These are phyloP conservation scores for Daldinia sp. DNA, from an alignment of 2,329 filamentous ascomycete genomes.

Conservation along the genomic window DNA sequence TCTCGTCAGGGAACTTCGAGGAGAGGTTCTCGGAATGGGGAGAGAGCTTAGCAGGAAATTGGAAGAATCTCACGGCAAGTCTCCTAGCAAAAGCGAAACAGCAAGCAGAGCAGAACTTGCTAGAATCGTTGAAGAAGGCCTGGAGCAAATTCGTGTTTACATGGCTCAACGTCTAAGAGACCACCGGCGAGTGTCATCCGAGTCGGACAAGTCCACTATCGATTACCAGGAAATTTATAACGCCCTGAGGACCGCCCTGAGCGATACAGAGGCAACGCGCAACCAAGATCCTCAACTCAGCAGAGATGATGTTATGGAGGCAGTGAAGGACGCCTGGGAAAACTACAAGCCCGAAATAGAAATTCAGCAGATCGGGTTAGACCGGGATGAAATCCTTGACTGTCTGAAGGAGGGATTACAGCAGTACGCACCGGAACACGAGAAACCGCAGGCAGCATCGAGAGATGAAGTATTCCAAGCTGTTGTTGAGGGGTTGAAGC, in stretches of 20 bases:
- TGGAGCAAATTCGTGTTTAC: slow-evolving; percentile 85
- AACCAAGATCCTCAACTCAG: slow-evolving; percentile 66
- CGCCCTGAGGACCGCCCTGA: slow-evolving; percentile 80
- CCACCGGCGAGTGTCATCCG: slow-evolving; percentile 75
- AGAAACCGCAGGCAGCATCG: slow-evolving; percentile 71
- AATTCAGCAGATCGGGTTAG: slow-evolving; percentile 88
- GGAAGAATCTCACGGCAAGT: slow-evolving; percentile 71
- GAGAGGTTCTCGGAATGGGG: slow-evolving; percentile 95
- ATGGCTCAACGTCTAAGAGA: slow-evolving; percentile 84
- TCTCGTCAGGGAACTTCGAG: slow-evolving; percentile 87
- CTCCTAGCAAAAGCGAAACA: slow-evolving; percentile 61
- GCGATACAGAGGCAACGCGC: slow-evolving; percentile 68
- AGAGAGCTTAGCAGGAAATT: slow-evolving; percentile 88
- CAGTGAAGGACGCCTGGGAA: slow-evolving; percentile 92
- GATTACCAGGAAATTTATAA: slow-evolving; percentile 90
- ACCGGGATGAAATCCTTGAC: slow-evolving; percentile 88
- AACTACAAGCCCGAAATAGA: slow-evolving; percentile 94
- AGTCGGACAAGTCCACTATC: slow-evolving; percentile 71
- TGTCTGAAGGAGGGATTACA: slow-evolving; percentile 88
- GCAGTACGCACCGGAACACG: slow-evolving; percentile 72
- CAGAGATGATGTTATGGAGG: slow-evolving; percentile 86
- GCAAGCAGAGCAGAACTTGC: slow-evolving; percentile 77
- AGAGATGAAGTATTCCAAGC: slow-evolving; percentile 88
- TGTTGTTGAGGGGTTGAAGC: slow-evolving; percentile 85
- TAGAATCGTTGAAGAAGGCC: slow-evolving; percentile 81